phyloP scores from a whole-genome alignment of 768 basidiomycete species.

The Mycena venus region DNA sequence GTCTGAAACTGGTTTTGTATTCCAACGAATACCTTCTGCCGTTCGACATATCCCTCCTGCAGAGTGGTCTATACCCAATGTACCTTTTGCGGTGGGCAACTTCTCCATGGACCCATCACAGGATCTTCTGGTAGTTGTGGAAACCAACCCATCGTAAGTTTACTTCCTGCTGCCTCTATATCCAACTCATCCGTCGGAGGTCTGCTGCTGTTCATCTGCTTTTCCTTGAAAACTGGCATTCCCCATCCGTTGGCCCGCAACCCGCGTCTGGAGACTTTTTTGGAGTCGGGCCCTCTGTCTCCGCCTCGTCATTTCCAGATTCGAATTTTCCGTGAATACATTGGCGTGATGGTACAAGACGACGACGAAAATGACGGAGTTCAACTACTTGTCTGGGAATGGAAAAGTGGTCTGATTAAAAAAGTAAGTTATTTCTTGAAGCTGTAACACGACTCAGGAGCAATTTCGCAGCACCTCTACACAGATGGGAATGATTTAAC shows the following conservation, averaged over 20 bases:
- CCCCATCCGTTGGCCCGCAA: constrained; percentile 40
- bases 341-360: constrained; percentile 43
- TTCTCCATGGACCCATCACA: constrained; percentile 53
- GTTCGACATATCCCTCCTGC: constrained; percentile 40
- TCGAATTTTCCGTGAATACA: constrained; percentile 45
- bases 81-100: constrained; percentile 47
- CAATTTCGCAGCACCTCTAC: constrained; percentile 35
- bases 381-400: constrained; percentile 50
- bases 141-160: constrained; percentile 25
- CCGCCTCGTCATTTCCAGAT: constrained; percentile 38
- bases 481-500: constrained; percentile 37
- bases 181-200: neutral
- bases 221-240: constrained; percentile 42
- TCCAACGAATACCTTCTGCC: constrained; percentile 47
- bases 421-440: constrained; percentile 37
- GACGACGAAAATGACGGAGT: neutral
- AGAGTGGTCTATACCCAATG: constrained; percentile 41
- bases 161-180: neutral
- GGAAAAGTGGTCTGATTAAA: constrained; percentile 45
- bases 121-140: constrained; percentile 48
- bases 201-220: constrained; percentile 41
- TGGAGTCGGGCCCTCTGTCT: neutral
- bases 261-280: neutral
- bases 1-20: constrained; percentile 32
- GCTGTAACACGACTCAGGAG: neutral